A percentile compares a stretch with the other conserved stretches of the same genome.
Evolutionary conservation across 768 basidiomycete species (phyloP).

Genomic region (Trametes gibbosa): DNA sequence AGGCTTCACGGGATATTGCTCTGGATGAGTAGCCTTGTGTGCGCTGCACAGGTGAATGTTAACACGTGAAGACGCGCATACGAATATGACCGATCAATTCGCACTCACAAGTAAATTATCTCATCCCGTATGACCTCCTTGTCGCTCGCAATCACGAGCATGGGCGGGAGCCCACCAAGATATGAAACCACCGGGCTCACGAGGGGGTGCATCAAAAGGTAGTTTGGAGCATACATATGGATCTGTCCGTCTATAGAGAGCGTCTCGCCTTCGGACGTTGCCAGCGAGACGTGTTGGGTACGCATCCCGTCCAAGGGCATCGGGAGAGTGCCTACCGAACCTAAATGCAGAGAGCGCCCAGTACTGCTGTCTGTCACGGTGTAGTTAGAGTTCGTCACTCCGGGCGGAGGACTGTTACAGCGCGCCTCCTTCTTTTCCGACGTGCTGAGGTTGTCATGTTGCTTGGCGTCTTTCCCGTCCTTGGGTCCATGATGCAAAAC

Average conservation of each 20-base stretch:
- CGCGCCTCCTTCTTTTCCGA: neutral
- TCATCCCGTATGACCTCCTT: slow-evolving; percentile 93
- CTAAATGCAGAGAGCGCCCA: slow-evolving; percentile 43
- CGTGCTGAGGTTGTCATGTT: neutral
- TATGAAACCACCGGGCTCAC: slow-evolving; percentile 80
- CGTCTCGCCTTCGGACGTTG: slow-evolving; percentile 47
- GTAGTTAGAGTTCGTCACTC: slow-evolving; percentile 10
- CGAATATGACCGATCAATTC: too few relatives aligned
- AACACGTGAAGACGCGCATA: slow-evolving; percentile 10
- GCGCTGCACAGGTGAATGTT: slow-evolving; percentile 48
- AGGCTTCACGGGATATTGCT: slow-evolving; percentile 53
- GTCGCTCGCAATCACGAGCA: slow-evolving; percentile 82
- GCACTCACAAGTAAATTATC: slow-evolving; percentile 73
- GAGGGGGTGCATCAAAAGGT: slow-evolving; percentile 71
- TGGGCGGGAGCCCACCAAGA: slow-evolving; percentile 87
- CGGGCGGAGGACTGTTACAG: neutral
- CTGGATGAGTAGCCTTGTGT: slow-evolving; percentile 88
- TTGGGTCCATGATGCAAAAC: slow-evolving; percentile 36
- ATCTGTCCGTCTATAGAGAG: slow-evolving; percentile 65
- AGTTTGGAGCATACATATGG: slow-evolving; percentile 85
- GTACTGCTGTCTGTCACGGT: slow-evolving; percentile 17
- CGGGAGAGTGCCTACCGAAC: slow-evolving; percentile 42
- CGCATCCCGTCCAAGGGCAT: slow-evolving; percentile 36
- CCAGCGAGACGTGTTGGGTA: slow-evolving; percentile 45
- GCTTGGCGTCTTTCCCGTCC: neutral